A percentile compares a stretch with the other conserved stretches of the same genome.
These are phyloP conservation scores for Rutstroemia sp. DNA, from an alignment of 2,329 filamentous ascomycete species.

Conservation along the genomic window DNA sequence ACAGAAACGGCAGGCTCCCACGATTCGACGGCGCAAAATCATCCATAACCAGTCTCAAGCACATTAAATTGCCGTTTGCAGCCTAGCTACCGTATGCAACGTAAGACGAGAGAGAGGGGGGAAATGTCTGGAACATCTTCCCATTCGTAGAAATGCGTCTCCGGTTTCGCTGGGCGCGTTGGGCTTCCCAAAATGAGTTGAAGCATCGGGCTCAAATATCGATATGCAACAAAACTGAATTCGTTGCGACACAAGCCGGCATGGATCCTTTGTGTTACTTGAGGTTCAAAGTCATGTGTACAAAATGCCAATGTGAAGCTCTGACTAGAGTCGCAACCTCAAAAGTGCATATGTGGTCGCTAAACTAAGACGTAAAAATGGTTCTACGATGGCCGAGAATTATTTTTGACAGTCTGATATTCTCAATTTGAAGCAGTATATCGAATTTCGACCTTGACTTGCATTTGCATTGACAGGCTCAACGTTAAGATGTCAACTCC, in stretches of 20 bases:
- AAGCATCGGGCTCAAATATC: conserved; percentile 8
- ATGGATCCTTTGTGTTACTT: not conserved
- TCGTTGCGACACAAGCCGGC: not conserved
- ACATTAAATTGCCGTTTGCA: not conserved
- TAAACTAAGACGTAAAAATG: not conserved
- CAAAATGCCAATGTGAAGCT: not conserved
- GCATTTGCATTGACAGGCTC: conserved; percentile 15
- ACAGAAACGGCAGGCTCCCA: not conserved
- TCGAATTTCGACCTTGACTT: not conserved
- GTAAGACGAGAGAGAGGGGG: not conserved
- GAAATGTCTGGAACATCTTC: not conserved
- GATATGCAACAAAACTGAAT: conserved; percentile 11
- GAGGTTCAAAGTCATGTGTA: conserved; percentile 3
- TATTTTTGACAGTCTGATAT: conserved; percentile 13
- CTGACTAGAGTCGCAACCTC: too few species aligned
- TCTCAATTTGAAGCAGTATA: conserved; percentile 1
- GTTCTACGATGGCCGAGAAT: conserved; percentile 2
- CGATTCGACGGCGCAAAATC: not conserved
- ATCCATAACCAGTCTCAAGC: not conserved
- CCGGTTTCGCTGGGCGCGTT: conserved; percentile 1
- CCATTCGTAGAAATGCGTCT: not conserved
- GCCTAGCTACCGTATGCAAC: not conserved
- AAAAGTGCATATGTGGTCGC: conserved; percentile 1
- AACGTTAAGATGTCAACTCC: conserved; percentile 24
- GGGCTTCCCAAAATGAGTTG: not conserved